Evolutionary conservation across 2,329 filamentous ascomycete species (phyloP), one percentile per base, ranked within the genome.

Genomic region (Lachnellula occidentalis): DNA sequence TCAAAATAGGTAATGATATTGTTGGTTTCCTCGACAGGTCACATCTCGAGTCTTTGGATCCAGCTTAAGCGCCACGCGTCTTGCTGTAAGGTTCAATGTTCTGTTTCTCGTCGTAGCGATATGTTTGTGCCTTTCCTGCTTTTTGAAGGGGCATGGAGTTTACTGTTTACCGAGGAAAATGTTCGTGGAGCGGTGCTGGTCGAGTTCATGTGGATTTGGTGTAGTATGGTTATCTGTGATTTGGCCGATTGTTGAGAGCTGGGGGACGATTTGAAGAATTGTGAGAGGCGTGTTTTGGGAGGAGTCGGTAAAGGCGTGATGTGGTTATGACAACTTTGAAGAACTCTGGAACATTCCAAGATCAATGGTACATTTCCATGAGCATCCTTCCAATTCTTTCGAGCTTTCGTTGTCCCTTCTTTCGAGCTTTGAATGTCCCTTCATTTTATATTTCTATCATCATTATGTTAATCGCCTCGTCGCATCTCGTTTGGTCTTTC

Each of bases 11-110:
- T 27, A 76, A 76, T 51, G 71, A 72, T 22, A 62, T 76, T 4
- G 70, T 74, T 4, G 72, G 73, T 57, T 75, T 69, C 54, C 70
- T 75, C 5, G 70, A 72, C 53, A 58, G 64, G 9, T 66, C 67
- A 5, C 66, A 74, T 49, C 72, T 71, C n/a, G 68, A 71, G 53
- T 73, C 73, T 1, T 73, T 76, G 68, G 70, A 75, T 43, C 69
- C 70, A 0, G 61, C 64, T 5, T 61, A 68, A 5, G 71, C 49
- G 69, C 69, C 1, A 68, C 68, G 34, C 66, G 65, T 3, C 63
- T 76, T 5, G 74, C 74, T 14, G 62, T 69, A 43, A 53, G 53
- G 5, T 71, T 71, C 43, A 71, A 71, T 46, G 34, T 68, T 11
- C 54, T 68, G 7, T 74, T 73, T 52, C 66, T 72, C 45, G 56